Evolutionary conservation across 176 grass and related monocot genomes (phyloP).

Genomic region (Miscanthus lutarioriparius): DNA sequence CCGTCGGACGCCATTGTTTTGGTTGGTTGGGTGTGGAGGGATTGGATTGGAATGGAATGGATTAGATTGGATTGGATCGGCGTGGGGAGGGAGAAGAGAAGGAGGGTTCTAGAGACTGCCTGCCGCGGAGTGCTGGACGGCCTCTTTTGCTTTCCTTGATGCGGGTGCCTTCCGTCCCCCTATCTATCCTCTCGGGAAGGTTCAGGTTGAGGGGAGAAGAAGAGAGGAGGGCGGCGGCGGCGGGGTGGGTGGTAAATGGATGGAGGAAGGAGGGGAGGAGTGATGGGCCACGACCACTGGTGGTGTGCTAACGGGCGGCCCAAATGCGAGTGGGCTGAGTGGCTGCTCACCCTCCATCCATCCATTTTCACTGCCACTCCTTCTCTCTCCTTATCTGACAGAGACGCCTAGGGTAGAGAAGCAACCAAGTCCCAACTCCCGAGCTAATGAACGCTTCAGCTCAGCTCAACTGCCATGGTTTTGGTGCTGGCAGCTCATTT

Average conservation of each 20-base stretch:
- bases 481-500: too few species aligned
- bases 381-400: too few species aligned
- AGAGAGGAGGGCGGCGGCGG: neutral
- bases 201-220: neutral
- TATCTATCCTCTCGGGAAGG: neutral
- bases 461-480: too few species aligned
- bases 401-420: neutral
- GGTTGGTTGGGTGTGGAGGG: neutral
- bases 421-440: too few species aligned
- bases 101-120: neutral
- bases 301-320: neutral
- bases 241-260: neutral
- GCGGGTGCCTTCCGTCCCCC: neutral
- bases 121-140: too few species aligned
- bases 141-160: neutral
- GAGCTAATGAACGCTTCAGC: too few species aligned
- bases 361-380: too few species aligned
- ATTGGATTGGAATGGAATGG: neutral
- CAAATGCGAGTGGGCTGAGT: neutral
- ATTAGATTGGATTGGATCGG: neutral
- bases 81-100: neutral
- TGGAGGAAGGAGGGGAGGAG: neutral
- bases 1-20: constrained; percentile 34
- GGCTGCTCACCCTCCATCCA: too few species aligned
- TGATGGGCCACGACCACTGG: neutral